Conservation (phyloP, 2,329 filamentous ascomycete genomes). For the Sphaerulina musiva region DNA sequence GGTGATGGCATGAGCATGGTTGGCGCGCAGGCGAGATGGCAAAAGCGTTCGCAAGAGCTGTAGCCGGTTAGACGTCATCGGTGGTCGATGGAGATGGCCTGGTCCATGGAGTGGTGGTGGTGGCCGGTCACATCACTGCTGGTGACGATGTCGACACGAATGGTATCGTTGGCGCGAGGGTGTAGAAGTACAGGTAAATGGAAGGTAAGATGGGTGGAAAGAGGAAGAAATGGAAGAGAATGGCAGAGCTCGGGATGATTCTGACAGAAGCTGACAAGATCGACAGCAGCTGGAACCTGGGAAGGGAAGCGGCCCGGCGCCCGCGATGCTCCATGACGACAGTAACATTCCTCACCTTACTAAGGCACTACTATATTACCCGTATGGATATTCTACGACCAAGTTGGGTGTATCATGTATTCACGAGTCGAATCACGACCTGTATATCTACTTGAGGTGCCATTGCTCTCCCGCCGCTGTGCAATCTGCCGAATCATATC, state of each 20-base stretch:
- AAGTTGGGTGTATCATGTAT: neutral
- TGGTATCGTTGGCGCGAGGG: too few relatives aligned
- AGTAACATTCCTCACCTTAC: too few relatives aligned
- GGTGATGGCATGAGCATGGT: conserved; percentile 12
- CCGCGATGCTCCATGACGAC: too few relatives aligned
- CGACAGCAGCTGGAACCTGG: too few relatives aligned
- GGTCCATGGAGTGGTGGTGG: conserved; percentile 14
- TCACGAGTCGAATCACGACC: neutral
- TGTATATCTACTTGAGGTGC: neutral
- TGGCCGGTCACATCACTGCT: neutral
- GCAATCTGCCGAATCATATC: conserved; percentile 4
- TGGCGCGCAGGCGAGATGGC: conserved; percentile 34
- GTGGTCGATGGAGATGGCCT: conserved; percentile 9
- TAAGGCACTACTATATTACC: too few relatives aligned
- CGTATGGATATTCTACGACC: too few relatives aligned
- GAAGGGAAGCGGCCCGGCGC: too few relatives aligned
- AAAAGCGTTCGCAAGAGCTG: conserved; percentile 44
- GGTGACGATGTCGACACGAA: neutral
- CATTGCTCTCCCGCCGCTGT: neutral
- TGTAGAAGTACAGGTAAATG: too few relatives aligned
- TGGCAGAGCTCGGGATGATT: too few relatives aligned
- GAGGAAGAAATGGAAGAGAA: too few relatives aligned
- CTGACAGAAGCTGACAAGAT: too few relatives aligned
- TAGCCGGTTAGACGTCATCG: conserved; percentile 37
- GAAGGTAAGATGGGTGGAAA: too few relatives aligned